Evolutionary conservation across 352 stramenopile species (phyloP).

Genomic region (Phytophthora cryptogea): DNA sequence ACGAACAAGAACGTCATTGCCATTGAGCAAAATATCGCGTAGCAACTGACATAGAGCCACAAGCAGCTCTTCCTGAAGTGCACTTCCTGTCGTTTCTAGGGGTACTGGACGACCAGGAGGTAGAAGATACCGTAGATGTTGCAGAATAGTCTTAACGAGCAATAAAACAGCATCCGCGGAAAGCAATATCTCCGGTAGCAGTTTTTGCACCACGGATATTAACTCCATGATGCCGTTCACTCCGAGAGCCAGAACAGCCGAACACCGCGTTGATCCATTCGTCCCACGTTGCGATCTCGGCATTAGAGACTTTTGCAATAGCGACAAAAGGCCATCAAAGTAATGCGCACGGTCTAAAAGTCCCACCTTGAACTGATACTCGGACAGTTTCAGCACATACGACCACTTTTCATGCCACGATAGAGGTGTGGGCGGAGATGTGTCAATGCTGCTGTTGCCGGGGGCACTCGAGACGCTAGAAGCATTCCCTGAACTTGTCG

Average conservation of each 20-base stretch:
- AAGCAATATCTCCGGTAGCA: conserved; percentile 75
- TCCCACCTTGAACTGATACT: conserved; percentile 83
- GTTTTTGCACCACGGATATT: conserved; percentile 66
- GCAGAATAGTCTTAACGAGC: conserved; percentile 78
- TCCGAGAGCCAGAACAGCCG: conserved; percentile 56
- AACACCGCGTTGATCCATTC: conserved; percentile 35
- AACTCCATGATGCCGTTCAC: conserved; percentile 84
- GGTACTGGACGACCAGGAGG: conserved; percentile 54
- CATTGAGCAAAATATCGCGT: conserved; percentile 70
- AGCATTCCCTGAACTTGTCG: conserved; percentile 6
- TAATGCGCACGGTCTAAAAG: conserved; percentile 76
- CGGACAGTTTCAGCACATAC: conserved; percentile 80
- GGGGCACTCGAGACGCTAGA: conserved; percentile 9
- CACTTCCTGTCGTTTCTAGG: conserved; percentile 37
- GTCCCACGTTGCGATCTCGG: conserved; percentile 44
- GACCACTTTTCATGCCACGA: conserved; percentile 80
- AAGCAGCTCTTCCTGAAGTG: conserved; percentile 73
- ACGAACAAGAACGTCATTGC: conserved; percentile 73
- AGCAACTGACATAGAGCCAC: conserved; percentile 74
- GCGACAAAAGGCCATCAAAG: conserved; percentile 77
- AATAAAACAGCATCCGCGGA: conserved; percentile 56
- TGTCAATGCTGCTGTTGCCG: conserved; percentile 15
- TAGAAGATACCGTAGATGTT: conserved; percentile 80
- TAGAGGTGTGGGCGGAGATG: conserved; percentile 26
- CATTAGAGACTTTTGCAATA: conserved; percentile 79